These are phyloP conservation scores for Sclerotinia borealis DNA, from an alignment of 2,329 filamentous ascomycete species.

Conservation along the genomic window DNA sequence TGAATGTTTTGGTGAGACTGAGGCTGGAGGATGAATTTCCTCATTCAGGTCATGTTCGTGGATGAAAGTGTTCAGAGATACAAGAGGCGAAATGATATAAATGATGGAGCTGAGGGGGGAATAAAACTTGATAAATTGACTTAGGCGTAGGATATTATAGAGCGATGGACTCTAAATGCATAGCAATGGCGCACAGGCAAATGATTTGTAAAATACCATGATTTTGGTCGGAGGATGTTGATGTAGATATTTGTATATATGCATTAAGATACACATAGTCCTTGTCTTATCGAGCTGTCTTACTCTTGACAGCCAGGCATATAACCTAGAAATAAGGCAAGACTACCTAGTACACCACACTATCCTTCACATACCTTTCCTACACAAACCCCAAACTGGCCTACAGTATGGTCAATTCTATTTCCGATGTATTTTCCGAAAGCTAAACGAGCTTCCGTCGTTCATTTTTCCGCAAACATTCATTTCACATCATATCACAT, in stretches of 20 bases:
- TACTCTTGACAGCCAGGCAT: background rate
- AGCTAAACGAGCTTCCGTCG: no score
- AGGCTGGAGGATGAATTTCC: slow-evolving; percentile 94
- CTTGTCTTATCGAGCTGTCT: background rate
- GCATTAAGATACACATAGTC: background rate
- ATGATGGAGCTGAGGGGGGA: background rate
- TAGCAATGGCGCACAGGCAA: slow-evolving; percentile 2
- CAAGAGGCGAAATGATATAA: background rate
- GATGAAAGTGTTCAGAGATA: background rate
- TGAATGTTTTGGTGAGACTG: slow-evolving; percentile 94
- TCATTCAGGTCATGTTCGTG: slow-evolving; percentile 18
- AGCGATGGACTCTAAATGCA: background rate
- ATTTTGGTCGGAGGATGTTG: background rate
- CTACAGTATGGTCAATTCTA: no score
- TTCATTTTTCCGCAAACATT: no score
- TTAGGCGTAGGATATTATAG: background rate
- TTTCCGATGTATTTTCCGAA: no score
- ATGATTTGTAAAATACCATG: slow-evolving; percentile 5
- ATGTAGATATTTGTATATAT: background rate
- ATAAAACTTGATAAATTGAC: background rate
- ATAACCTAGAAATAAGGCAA: background rate
- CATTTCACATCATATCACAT: no score
- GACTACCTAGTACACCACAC: no score
- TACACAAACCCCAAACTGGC: no score
- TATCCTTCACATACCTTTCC: no score